Base-by-base conservation (phyloP, 169 alveolate species). In the Babesia microti region DNA sequence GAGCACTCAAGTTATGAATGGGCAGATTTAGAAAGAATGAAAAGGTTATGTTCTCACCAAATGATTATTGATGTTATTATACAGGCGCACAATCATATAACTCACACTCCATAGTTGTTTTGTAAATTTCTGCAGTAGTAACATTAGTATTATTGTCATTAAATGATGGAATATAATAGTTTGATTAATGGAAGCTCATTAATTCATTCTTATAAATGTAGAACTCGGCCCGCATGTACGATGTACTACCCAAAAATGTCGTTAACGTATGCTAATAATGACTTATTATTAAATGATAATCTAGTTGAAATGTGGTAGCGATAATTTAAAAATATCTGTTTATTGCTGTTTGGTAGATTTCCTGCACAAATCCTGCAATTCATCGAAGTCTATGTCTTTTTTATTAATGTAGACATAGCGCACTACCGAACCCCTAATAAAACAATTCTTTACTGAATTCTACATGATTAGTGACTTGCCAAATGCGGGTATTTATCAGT, bases 381-480 rank as follows among this genome's bases (percentile, higher is more conserved):
- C 84, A 40, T 87, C 92, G 9, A 81, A 55, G 66, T 91, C 88
- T 35, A 92, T 83, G 36, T 88, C 94, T 3, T 84, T 68, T 14
- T 87, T 78, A 7, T 85, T 89, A 26, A 92, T 56, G 56, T 84
- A 92, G 19, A 92, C 83, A 58, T 92, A 92, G 33, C 97, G 86
- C 2, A 92, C 93, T 9, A 87, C 94, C 11, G 94, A 85, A 35
- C 98, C 98, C 41, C 97, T 70, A 2, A 92, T 88, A 46, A 92
- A 92, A 60, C 95, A 84, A 57, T 86, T 88, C 61, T 87, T 82
- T 14, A 90, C 75, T 3, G 93, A 59, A 29, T 51, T 39, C 73
- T 68, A 43, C 17, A 12, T 9, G n/a, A 4, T 14, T 6, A 21
- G 11, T 12, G 22, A 41, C 81, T 22, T 45, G 87, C 91, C 68